Conservation (phyloP, 2,329 filamentous ascomycete species). For the Stemphylium beticola region DNA sequence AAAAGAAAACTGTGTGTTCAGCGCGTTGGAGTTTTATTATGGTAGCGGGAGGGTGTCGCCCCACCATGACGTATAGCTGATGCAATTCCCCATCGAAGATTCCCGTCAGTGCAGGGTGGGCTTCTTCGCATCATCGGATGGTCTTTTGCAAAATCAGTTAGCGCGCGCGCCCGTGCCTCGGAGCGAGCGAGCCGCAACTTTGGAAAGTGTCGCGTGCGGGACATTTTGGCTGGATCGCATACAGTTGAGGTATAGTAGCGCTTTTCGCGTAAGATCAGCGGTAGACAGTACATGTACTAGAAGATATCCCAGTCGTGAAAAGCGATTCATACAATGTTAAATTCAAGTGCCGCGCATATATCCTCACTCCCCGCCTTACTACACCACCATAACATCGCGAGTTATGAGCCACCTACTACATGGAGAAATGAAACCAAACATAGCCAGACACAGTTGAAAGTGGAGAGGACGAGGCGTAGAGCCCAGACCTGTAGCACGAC, state of each 20-base stretch:
- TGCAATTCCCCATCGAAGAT: constrained; percentile 17
- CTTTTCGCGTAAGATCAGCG: too few species aligned
- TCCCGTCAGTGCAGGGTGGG: constrained; percentile 7
- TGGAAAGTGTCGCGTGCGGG: constrained; percentile 11
- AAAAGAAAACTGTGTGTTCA: neutral
- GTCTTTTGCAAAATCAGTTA: constrained; percentile 14
- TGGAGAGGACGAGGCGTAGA: neutral
- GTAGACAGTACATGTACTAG: too few species aligned
- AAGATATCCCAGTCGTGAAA: too few species aligned
- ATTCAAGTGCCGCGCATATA: too few species aligned
- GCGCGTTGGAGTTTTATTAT: constrained; percentile 20
- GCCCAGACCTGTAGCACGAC: neutral
- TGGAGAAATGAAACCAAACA: neutral
- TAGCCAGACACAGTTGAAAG: neutral
- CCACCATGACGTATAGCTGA: constrained; percentile 28
- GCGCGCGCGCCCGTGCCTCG: constrained; percentile 7
- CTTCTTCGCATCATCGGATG: constrained; percentile 11
- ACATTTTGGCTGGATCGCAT: neutral
- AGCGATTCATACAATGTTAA: too few species aligned
- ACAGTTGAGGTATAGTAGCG: too few species aligned
- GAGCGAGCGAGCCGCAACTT: constrained; percentile 8
- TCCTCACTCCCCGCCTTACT: neutral
- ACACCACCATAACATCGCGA: neutral
- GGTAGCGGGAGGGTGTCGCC: constrained; percentile 8
- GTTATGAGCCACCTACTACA: neutral